Base-by-base conservation (phyloP, 2,329 filamentous ascomycete species). In the Cladosporium sp. region DNA sequence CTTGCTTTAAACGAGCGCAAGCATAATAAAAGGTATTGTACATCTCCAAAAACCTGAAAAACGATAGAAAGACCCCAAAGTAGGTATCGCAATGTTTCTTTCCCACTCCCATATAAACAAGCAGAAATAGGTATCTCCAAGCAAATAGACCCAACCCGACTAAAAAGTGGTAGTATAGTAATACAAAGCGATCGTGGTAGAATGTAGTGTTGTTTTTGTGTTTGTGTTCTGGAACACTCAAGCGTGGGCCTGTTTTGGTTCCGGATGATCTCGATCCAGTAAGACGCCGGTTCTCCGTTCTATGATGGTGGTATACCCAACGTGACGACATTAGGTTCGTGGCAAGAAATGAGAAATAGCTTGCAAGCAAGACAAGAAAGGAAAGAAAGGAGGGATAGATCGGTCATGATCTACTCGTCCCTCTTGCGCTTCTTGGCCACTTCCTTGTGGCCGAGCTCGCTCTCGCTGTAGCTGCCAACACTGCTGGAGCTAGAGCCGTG, bases 401-500 rank as follows among this genome's bases (percentile, higher is more conserved):
- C 37, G 34, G 19, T 20, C n/a, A 22, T 15, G 24, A 3, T 57
- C 56, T 69, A 74, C 59, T 77, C 74, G 57, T 77, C 74, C 61
- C 74, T 68, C 66, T 75, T 75, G 61, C 75, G 71, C 71, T 77
- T 77, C 66, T 74, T 75, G 60, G 69, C 68, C 55, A 68, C 65
- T 58, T 71, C 71, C 66, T 74, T 74, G 59, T 53, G 64, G 52
- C 52, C 37, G 15, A 55, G 39, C 39, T 65, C 65, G 44, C 47
- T 58, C 37, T 69, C 68, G 5, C 67, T 69, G 62, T 66, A 70
- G 63, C 64, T 59, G 40, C 61, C 64, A 19, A 73, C 75, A 51
- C 73, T 75, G 56, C 73, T 71, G 4, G 75, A 73, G 60, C 74
- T 89, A 62, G 86, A 86, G 36, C 88, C 85, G 52, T 89, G 81